Evolutionary conservation across 108 stramenopile species (phyloP).

Genomic region (Cyclotella atomus): DNA sequence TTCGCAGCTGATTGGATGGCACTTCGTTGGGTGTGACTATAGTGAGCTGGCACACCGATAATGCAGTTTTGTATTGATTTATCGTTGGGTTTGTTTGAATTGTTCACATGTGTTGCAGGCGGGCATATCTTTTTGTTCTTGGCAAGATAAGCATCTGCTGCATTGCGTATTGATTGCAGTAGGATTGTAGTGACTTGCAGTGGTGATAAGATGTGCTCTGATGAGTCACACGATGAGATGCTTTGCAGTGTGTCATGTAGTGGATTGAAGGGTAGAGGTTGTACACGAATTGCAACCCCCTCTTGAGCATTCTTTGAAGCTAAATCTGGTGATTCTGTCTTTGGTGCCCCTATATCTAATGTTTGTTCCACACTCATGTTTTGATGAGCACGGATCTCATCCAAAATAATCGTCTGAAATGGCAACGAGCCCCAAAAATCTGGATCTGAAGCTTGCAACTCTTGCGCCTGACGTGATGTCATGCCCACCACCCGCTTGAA

Average conservation of each 20-base stretch:
- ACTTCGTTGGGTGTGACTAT: constrained; percentile 60
- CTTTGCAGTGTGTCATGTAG: background rate
- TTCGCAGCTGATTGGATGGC: constrained; percentile 59
- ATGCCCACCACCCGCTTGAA: constrained; percentile 74
- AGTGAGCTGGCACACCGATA: constrained; percentile 83
- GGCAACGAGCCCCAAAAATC: constrained; percentile 58
- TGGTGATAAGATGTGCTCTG: constrained; percentile 46
- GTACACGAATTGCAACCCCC: constrained; percentile 41
- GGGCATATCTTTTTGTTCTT: constrained; percentile 52
- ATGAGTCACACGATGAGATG: no score
- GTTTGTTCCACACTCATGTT: background rate
- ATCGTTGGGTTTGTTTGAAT: constrained; percentile 4
- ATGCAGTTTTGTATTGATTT: constrained; percentile 53
- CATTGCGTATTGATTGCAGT: constrained; percentile 53
- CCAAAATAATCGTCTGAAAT: constrained; percentile 31
- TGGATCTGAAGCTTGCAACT: constrained; percentile 45
- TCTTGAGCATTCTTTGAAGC: constrained; percentile 10
- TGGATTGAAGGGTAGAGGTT: constrained; percentile 22
- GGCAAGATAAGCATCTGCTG: constrained; percentile 57
- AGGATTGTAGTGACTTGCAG: constrained; percentile 57
- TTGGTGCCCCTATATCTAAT: constrained; percentile 35
- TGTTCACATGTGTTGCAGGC: constrained; percentile 27
- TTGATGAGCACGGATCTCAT: constrained; percentile 5
- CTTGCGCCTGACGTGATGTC: constrained; percentile 41
- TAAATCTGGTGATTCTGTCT: background rate